Base-by-base conservation (phyloP, 108 stramenopile genomes). In the Seminavis robusta region DNA sequence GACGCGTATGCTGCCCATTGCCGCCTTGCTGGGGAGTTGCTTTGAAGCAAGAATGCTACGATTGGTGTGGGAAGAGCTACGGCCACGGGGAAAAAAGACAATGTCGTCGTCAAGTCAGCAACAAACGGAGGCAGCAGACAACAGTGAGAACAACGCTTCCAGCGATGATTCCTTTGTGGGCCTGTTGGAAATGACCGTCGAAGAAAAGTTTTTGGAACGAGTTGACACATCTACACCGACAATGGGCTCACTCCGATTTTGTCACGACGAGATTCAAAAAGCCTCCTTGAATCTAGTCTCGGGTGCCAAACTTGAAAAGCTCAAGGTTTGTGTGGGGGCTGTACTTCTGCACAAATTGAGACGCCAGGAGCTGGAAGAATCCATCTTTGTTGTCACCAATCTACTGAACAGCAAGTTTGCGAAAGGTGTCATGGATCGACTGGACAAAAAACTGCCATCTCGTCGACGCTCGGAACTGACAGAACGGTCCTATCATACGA, bases 251-350 rank as follows among this genome's bases (percentile, higher is more conserved):
- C 10, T 56, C 57, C 47, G 49, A 9, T 78, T 64, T 61, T 28
- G 34, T 25, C 69, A 77, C 33, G 71, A 77, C 46, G 46, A 61
- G 30, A 37, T 77, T 4, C 76, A 77, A 45, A 42, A 67, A 42
- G 70, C 65, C 5, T 52, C 76, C 6, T 66, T 56, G 33, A 32
- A 31, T 29, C 31, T 71, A 3, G 68, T 77, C 17, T 66, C 70
- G 28, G 39, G 11, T 10, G 27, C 50, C 28, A 41, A 58, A 16
- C 29, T 48, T 24, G 59, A 40, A 7, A 27, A 52, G 33, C 67
- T 76, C 53, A 71, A 74, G 31, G 55, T 73, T 9, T 55, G 70
- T 9, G 36, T 79, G 28, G 77, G 77, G 23, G 65, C 63, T 1
- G 58, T 43, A 25, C 48, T 79, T 8, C 52, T 61, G 7, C 39